Evolutionary conservation across 2,329 filamentous ascomycete genomes (phyloP).

Genomic region (Cryphonectria carpinicola): DNA sequence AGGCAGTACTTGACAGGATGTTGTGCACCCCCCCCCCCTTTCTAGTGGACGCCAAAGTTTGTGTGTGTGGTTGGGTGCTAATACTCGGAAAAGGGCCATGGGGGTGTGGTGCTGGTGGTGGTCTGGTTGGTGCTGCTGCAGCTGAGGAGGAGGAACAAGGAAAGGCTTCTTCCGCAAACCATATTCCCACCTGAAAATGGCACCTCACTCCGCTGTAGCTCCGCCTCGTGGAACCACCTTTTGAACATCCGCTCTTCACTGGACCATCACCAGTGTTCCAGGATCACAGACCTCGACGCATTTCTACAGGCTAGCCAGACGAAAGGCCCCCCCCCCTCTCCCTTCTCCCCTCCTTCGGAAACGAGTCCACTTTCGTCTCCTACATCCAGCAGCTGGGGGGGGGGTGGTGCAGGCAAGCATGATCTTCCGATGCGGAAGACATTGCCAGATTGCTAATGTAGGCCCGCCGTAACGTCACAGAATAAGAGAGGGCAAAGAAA

Average conservation of each 20-base stretch:
- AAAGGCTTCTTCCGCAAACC: conserved; percentile 22
- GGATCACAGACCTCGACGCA: conserved; percentile 1
- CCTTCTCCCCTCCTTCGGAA: conserved; percentile 15
- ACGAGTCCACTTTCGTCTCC: conserved; percentile 10
- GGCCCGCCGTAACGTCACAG: not conserved
- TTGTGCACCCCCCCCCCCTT: no score
- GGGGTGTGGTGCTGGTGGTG: not conserved
- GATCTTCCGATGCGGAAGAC: not conserved
- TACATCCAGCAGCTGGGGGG: not conserved
- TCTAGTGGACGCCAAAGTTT: not conserved
- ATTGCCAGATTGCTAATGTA: not conserved
- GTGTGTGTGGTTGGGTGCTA: not conserved
- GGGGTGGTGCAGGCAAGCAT: not conserved
- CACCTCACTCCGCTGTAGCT: conserved; percentile 26
- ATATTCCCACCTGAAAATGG: conserved; percentile 23
- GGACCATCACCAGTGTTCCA: not conserved
- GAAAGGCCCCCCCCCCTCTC: not conserved
- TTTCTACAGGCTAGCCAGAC: conserved; percentile 6
- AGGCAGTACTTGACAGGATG: not conserved
- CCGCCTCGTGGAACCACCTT: conserved; percentile 24
- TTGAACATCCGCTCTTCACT: not conserved
- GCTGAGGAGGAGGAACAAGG: not conserved
- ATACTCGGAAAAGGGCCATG: not conserved
- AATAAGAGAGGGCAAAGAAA: not conserved
- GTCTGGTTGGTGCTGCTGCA: not conserved